A percentile compares a stretch with the other conserved stretches of the same genome.
These are phyloP conservation scores for Boletellus sp. DNA, from an alignment of 768 basidiomycete genomes.

Conservation along the genomic window DNA sequence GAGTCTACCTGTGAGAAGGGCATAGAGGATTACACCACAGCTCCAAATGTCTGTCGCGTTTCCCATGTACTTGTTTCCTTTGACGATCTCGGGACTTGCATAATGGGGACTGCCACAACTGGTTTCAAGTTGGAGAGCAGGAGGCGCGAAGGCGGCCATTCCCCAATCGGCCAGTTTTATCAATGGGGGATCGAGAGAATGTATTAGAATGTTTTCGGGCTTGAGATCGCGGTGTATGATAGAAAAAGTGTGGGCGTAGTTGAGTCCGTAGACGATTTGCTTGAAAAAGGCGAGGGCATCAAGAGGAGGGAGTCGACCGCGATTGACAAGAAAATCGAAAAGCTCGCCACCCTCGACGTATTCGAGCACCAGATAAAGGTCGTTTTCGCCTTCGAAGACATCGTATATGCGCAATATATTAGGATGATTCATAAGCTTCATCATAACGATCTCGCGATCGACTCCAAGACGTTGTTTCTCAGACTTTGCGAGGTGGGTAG, in stretches of 20 bases:
- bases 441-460: slow-evolving; percentile 95
- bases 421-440: slow-evolving; percentile 99
- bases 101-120: slow-evolving; percentile 97
- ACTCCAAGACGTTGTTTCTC: slow-evolving; percentile 84
- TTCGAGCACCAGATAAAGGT: slow-evolving; percentile 90
- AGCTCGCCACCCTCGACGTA: slow-evolving; percentile 96
- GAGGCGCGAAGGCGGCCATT: slow-evolving; percentile 94
- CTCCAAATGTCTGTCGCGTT: slow-evolving; percentile 95
- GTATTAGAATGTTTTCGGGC: slow-evolving; percentile 94
- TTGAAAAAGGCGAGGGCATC: slow-evolving; percentile 93
- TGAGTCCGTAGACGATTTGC: slow-evolving; percentile 91
- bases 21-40: slow-evolving; percentile 90
- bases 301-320: slow-evolving; percentile 70
- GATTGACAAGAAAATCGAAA: slow-evolving; percentile 92
- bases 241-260: slow-evolving; percentile 96
- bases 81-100: slow-evolving; percentile 94
- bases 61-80: slow-evolving; percentile 84
- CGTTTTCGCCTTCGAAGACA: slow-evolving; percentile 88
- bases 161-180: slow-evolving; percentile 99
- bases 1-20: slow-evolving; percentile 83
- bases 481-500: slow-evolving; percentile 63
- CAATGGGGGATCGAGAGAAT: slow-evolving; percentile 72
- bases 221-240: slow-evolving; percentile 98
- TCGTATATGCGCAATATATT: slow-evolving; percentile 96
- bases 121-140: slow-evolving; percentile 81